phyloP scores from a whole-genome alignment of 495 filamentous ascomycete genomes.

The Neurospora sp. region DNA sequence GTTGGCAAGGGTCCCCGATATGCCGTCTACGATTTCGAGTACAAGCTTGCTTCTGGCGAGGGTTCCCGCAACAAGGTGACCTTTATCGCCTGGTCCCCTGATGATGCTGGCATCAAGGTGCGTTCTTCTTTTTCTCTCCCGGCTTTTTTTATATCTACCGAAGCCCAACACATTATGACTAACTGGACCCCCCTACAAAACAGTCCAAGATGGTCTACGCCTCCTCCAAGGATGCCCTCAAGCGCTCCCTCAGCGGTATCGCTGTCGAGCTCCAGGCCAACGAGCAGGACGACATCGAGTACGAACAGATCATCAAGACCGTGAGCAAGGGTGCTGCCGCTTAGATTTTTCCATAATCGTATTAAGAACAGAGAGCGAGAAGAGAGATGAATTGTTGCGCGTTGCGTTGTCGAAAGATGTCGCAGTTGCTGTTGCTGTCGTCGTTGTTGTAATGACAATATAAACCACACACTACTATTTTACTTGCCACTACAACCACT shows the following conservation, averaged over 20 bases:
- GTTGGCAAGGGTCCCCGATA: slow-evolving; percentile 75
- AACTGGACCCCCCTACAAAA: not conserved
- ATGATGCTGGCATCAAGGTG: slow-evolving; percentile 73
- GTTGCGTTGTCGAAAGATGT: not conserved
- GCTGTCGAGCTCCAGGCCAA: slow-evolving; percentile 85
- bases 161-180: not conserved
- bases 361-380: not conserved
- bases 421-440: not conserved
- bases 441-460: not conserved
- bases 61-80: slow-evolving; percentile 89
- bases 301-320: slow-evolving; percentile 62
- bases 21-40: slow-evolving; percentile 87
- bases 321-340: slow-evolving; percentile 64
- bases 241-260: slow-evolving; percentile 74
- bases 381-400: not conserved
- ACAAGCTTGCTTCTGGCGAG: slow-evolving; percentile 66
- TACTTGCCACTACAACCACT: not conserved
- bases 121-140: slow-evolving; percentile 23
- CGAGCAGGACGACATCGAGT: slow-evolving; percentile 82
- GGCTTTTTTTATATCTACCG: not conserved
- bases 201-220: slow-evolving; percentile 94
- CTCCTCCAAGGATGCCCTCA: slow-evolving; percentile 85
- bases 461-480: not conserved
- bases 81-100: slow-evolving; percentile 89
- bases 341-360: slow-evolving; percentile 10